Evolutionary conservation across 1,139 yeast genomes (phyloP).

Genomic region (Kodamaea anthophila): DNA sequence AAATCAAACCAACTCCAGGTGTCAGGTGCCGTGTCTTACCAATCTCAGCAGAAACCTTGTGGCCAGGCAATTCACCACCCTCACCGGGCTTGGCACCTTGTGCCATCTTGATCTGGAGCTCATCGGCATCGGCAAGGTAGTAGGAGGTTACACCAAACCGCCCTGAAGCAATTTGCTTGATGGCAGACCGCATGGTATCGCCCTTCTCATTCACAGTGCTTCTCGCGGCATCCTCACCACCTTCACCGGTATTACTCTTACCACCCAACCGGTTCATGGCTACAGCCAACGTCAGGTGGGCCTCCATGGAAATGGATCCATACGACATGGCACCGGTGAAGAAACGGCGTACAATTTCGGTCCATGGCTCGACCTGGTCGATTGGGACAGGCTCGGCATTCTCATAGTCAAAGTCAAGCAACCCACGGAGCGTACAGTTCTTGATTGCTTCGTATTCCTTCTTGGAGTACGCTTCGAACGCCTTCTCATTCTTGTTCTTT

Average conservation of each 20-base stretch:
- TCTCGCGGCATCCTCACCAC: conserved; percentile 97
- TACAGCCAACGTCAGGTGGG: conserved; percentile 94
- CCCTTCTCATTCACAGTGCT: conserved; percentile 76
- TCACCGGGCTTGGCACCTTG: conserved; percentile 99
- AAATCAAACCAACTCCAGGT: conserved; percentile 92
- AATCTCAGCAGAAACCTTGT: conserved; percentile 80
- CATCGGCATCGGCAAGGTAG: conserved; percentile 94
- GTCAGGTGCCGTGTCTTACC: conserved; percentile 97
- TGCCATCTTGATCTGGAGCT: conserved; percentile 96
- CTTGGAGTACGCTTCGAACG: conserved; percentile 84
- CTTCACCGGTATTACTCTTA: conserved; percentile 97
- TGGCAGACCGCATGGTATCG: conserved; percentile 97
- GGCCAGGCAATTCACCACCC: conserved; percentile 98
- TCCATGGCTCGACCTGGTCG: conserved; percentile 99
- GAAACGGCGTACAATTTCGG: conserved; percentile 94
- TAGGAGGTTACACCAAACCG: conserved; percentile 96
- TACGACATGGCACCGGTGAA: conserved; percentile 99
- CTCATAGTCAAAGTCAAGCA: conserved; percentile 82
- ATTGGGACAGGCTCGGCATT: conserved; percentile 72
- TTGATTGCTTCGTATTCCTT: conserved; percentile 89
- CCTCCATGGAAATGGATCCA: conserved; percentile 97
- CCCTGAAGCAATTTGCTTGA: conserved; percentile 96
- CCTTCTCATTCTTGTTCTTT: conserved; percentile 87
- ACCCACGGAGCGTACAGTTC: conserved; percentile 89
- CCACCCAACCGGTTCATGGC: conserved; percentile 99